Evolutionary conservation across 768 basidiomycete genomes (phyloP), one percentile per base, ranked within the genome.

Genomic region (Podaxis sp.): DNA sequence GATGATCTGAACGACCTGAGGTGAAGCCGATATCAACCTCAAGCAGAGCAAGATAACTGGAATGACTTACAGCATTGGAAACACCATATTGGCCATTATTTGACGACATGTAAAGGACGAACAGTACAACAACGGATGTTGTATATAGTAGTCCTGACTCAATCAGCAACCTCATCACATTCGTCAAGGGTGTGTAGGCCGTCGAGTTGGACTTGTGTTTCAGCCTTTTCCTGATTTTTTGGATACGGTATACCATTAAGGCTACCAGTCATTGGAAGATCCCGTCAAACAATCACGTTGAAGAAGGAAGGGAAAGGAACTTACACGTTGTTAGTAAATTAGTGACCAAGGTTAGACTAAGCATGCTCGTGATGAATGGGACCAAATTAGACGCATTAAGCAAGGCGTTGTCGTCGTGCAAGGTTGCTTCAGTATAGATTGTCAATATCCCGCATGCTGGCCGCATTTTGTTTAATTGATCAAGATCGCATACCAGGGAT

Each of bases 141-240:
- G 78, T 78, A 55, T 80, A 78, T 54, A 80, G 68, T 10, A 78
- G 58, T 2, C 77, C 79, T 10, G 77, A 79, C 66, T 79, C 78
- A 40, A 79, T 72, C 55, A 80, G 65, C 28, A 78, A 66, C 15
- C 76, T 60, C 59, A 76, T 68, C 2, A 76, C 70, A 20, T 68
- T 68, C 12, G 66, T 69, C 24, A 77, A 69, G 12, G 74, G 76
- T 13, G 67, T 69, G 20, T 66, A 66, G 33, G 63, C 52, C 17
- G 65, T 56, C 24, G 64, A 61, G 38, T 64, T 65, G 0, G 66
- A 69, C 24, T 68, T 66, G 22, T 70, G 68, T 62, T 68, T 71
- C 28, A 74, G 61, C 28, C 67, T 56, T 28, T 61, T 58, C 22
- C 74, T 70, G 40, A 79, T 70, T 5, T 61, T 67, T 74, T 77